phyloP scores from a whole-genome alignment of 768 basidiomycete species.

The Tulasnella sp. region DNA sequence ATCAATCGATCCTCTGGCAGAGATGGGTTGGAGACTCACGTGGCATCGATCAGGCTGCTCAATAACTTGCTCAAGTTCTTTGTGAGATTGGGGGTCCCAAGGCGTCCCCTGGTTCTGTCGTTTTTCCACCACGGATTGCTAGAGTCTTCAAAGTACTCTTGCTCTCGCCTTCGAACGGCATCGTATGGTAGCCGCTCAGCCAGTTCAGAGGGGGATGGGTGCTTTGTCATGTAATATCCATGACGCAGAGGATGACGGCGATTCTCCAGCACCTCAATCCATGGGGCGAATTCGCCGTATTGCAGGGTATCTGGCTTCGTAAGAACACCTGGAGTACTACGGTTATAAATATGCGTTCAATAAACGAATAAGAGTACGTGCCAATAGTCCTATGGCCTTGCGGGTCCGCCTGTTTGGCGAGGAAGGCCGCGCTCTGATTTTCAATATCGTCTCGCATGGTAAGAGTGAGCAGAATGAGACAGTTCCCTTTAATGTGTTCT shows the following conservation, averaged over 20 bases:
- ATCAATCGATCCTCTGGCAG: neutral
- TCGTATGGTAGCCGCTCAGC: conserved; percentile 26
- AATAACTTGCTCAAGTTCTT: conserved; percentile 6
- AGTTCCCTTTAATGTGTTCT: conserved; percentile 37
- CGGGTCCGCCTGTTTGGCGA: conserved; percentile 44
- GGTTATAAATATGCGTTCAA: neutral
- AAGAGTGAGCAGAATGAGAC: conserved; percentile 51
- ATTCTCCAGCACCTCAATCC: conserved; percentile 41
- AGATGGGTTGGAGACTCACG: conserved; percentile 27
- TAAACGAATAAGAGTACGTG: conserved; percentile 18
- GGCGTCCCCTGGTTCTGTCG: conserved; percentile 10
- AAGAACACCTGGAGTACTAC: conserved; percentile 38
- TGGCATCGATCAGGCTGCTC: conserved; percentile 30
- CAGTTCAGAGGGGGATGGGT: conserved; percentile 43
- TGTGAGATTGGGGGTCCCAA: conserved; percentile 19
- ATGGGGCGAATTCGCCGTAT: conserved; percentile 29
- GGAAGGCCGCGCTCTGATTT: conserved; percentile 43
- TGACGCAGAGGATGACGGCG: conserved; percentile 35
- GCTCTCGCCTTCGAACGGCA: conserved; percentile 28
- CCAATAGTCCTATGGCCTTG: conserved; percentile 51
- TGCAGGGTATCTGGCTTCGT: conserved; percentile 56
- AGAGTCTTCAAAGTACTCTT: conserved; percentile 39
- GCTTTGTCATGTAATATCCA: conserved; percentile 54
- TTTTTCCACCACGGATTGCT: conserved; percentile 40
- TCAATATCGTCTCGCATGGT: conserved; percentile 59